Conservation (phyloP, 495 filamentous ascomycete species). For the Thermothielavioides terrestris region DNA sequence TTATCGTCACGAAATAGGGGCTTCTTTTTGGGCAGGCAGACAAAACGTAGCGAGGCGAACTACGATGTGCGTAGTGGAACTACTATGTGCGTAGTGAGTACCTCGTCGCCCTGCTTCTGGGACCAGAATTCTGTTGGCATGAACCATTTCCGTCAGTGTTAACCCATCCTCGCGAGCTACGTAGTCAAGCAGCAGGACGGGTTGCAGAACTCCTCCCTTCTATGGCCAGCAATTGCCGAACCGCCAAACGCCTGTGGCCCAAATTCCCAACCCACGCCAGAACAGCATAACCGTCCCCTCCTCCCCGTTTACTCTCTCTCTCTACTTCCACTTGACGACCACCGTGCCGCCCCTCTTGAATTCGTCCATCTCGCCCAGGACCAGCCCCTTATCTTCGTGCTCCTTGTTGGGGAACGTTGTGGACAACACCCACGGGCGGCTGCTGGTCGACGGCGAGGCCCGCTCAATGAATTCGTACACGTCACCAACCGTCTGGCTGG, state of each 20-base stretch:
- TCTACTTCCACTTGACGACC: conserved; percentile 69
- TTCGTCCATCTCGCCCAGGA: conserved; percentile 68
- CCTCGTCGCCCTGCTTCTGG: too few species aligned
- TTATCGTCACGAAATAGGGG: too few species aligned
- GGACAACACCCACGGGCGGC: conserved; percentile 69
- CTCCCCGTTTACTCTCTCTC: neutral
- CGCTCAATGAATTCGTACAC: conserved; percentile 78
- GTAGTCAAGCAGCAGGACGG: too few species aligned
- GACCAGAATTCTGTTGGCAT: too few species aligned
- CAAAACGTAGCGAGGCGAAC: neutral
- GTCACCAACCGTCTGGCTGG: conserved; percentile 80
- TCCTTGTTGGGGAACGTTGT: conserved; percentile 97
- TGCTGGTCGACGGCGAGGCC: conserved; percentile 49
- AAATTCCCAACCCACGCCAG: neutral
- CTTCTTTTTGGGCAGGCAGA: neutral
- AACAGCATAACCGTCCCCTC: neutral
- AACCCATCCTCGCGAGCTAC: too few species aligned
- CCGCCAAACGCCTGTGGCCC: neutral
- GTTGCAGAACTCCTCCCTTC: neutral
- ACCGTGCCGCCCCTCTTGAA: conserved; percentile 74
- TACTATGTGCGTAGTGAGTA: too few species aligned
- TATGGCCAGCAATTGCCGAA: neutral
- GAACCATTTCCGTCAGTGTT: too few species aligned
- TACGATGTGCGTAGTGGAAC: too few species aligned
- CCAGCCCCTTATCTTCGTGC: conserved; percentile 60